Conservation (phyloP, 225 moss, liverwort and hornwort species). For the Straminergon stramineum region DNA sequence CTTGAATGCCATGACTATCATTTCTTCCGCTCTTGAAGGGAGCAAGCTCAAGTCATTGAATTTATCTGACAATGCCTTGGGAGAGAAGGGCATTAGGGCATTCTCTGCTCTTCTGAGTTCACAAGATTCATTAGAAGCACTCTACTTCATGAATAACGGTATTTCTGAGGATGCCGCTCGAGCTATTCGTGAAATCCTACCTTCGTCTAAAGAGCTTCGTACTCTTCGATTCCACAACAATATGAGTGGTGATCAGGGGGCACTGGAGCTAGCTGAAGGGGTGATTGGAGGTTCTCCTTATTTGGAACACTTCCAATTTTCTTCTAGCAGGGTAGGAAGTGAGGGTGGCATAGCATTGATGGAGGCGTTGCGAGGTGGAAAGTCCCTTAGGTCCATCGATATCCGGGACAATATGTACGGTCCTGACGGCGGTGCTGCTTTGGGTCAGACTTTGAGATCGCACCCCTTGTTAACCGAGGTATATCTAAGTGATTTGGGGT, state of each 20-base stretch:
- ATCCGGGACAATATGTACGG: constrained; percentile 97
- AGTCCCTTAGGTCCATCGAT: constrained; percentile 56
- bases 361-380: constrained; percentile 58
- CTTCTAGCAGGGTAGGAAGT: constrained; percentile 78
- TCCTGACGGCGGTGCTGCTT: constrained; percentile 65
- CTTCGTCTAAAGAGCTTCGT: constrained; percentile 56
- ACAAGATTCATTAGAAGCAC: constrained; percentile 65
- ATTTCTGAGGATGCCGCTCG: constrained; percentile 86
- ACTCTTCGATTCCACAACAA: constrained; percentile 91
- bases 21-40: constrained; percentile 73
- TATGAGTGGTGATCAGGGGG: constrained; percentile 95
- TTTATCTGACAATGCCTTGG: constrained; percentile 92
- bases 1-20: constrained; percentile 66
- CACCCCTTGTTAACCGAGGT: constrained; percentile 64
- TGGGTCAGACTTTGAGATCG: constrained; percentile 50
- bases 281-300: constrained; percentile 48
- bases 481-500: constrained; percentile 71
- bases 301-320: constrained; percentile 85
- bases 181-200: constrained; percentile 79
- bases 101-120: constrained; percentile 75
- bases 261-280: constrained; percentile 53
- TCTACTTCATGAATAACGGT: constrained; percentile 97
- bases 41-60: constrained; percentile 80
- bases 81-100: constrained; percentile 93
- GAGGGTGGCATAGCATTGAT: constrained; percentile 78